Evolutionary conservation across 75 land plant genomes (phyloP).

Genomic region (Pinus taeda): DNA sequence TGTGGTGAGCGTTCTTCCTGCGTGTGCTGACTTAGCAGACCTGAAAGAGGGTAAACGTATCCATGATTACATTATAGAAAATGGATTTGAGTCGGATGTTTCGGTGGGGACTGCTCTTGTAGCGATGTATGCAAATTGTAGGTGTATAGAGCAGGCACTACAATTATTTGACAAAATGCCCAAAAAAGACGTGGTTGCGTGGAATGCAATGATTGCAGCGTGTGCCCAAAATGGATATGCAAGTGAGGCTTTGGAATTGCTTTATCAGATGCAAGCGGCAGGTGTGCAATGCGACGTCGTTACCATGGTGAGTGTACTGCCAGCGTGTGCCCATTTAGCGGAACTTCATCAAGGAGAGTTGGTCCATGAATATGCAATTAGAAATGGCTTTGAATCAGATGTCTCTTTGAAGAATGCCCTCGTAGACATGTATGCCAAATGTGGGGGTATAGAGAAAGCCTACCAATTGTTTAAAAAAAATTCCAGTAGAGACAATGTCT

Average conservation of each 20-base stretch:
- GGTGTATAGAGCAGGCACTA: constrained; percentile 3
- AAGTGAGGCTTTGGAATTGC: constrained; percentile 12
- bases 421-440: constrained; percentile 29
- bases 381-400: constrained; percentile 5
- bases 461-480: constrained; percentile 12
- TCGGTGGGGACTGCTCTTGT: constrained; percentile 15
- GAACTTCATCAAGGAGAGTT: constrained; percentile 1
- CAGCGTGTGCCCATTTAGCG: constrained; percentile 15
- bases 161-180: constrained; percentile 13
- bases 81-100: constrained; percentile 8
- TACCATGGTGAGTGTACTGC: constrained; percentile 10
- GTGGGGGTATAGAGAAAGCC: constrained; percentile 23
- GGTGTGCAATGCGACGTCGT: constrained; percentile 6
- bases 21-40: constrained; percentile 53
- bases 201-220: constrained; percentile 17
- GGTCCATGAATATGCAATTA: constrained; percentile 9
- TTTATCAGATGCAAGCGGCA: constrained; percentile 9
- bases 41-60: constrained; percentile 38
- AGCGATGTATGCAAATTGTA: constrained; percentile 16
- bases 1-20: constrained; percentile 48
- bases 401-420: constrained; percentile 6
- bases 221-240: constrained; percentile 13
- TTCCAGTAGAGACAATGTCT: constrained; percentile 6
- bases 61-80: not conserved
- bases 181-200: constrained; percentile 13